Evolutionary conservation across 805 yeast genomes (phyloP), one percentile per base, ranked within the genome.

Genomic region (Diddensiella santjacobensis): DNA sequence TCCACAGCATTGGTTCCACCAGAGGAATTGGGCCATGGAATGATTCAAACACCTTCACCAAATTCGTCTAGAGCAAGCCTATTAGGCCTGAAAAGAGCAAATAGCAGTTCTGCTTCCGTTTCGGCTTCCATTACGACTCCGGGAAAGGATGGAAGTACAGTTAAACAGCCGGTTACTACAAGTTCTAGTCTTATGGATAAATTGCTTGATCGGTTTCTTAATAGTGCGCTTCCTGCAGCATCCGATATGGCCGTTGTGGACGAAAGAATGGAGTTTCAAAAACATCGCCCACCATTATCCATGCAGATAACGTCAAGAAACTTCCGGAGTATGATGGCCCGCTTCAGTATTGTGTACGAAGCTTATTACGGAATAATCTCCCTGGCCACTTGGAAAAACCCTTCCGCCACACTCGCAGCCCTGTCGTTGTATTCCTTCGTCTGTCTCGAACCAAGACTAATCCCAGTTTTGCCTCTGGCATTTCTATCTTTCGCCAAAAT

Each of bases 161-260:
- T 5, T 17, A 20, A 26, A 13, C 31, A 26, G 13, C 8, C 31
- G 13, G 13, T 8, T 26, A 17, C n/a, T 5, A 8, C n/a, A 13
- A 26, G 31, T 26, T n/a, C 22, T 29, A 51, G 31, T 22, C 22
- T 53, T 30, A 73, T 86, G 0, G 95, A 87, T 56, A 82, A 81
- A 47, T 65, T 87, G 47, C 75, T 87, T 55, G 96, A 88, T 58
- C 77, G 81, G 58, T 69, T 87, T 43, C 67, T 87, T 4, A 71
- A 80, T 19, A 79, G 86, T 81, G 84, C 89, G 1, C 69, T 87
- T 22, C 93, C 95, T 0, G 74, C 85, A 0, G 68, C 79, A 0
- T 71, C 79, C 2, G 72, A 72, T 19, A 59, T 58, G 4, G 72
- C 72, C 17, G 68, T 65, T 15, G 51, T 22, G n/a, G 38, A 36